These are phyloP conservation scores for Vigna mungo DNA, from an alignment of 306 rosid genomes.

Conservation along the genomic window DNA sequence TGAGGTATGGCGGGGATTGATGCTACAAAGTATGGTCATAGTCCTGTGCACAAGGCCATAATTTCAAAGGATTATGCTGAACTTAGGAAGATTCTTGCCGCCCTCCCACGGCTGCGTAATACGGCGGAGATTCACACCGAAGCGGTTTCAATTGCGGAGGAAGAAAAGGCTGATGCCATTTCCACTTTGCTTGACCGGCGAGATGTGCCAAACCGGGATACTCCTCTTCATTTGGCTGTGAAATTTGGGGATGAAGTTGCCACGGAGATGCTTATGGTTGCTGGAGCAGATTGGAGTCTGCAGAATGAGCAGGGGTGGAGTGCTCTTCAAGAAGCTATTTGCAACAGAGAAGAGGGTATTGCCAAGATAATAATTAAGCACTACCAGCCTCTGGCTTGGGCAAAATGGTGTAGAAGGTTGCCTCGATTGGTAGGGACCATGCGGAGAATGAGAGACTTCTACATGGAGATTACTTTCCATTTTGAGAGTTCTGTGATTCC, in stretches of 20 bases:
- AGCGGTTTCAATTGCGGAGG: conserved; percentile 73
- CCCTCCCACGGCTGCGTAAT: conserved; percentile 70
- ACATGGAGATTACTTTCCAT: conserved; percentile 97
- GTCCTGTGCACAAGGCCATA: conserved; percentile 93
- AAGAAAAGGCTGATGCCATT: conserved; percentile 87
- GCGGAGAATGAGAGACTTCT: conserved; percentile 96
- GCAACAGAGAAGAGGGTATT: conserved; percentile 84
- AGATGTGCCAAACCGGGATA: conserved; percentile 88
- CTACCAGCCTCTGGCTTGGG: conserved; percentile 98
- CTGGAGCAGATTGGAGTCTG: conserved; percentile 99
- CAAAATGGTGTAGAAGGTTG: conserved; percentile 98
- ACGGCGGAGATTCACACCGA: conserved; percentile 77
- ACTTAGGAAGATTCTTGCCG: conserved; percentile 70
- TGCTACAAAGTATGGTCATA: conserved; percentile 73
- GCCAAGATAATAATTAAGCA: conserved; percentile 85
- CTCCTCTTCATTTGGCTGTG: conserved; percentile 96
- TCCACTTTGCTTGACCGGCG: conserved; percentile 83
- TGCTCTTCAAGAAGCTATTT: conserved; percentile 98
- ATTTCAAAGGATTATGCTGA: conserved; percentile 71
- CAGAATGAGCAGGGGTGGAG: conserved; percentile 99
- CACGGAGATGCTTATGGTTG: conserved; percentile 90
- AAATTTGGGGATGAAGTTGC: conserved; percentile 81
- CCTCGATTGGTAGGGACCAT: conserved; percentile 89
- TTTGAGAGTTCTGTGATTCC: conserved; percentile 99
- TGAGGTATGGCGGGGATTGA: conserved; percentile 85